Conservation (phyloP, 2,329 filamentous ascomycete genomes). For the Ophiostoma tasmaniense region DNA sequence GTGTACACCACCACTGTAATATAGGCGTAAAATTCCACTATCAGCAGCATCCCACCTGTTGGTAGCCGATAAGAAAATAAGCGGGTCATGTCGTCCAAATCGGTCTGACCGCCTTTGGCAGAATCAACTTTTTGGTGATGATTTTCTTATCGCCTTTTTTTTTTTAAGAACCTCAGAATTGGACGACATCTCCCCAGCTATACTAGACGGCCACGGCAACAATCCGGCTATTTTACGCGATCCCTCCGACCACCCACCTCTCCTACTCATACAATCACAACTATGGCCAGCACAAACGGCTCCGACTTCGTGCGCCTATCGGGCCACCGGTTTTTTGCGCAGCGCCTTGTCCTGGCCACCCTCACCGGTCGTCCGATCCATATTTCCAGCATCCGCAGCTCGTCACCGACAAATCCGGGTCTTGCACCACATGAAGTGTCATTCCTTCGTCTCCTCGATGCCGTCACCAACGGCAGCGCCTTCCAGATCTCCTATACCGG, state of each 20-base stretch:
- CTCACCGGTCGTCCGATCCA: slow-evolving; percentile 82
- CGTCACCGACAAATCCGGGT: slow-evolving; percentile 77
- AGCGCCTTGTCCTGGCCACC: slow-evolving; percentile 81
- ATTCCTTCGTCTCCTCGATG: slow-evolving; percentile 86
- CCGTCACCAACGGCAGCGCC: slow-evolving; percentile 87
- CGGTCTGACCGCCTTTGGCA: slow-evolving; percentile 16
- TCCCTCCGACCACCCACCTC: not conserved
- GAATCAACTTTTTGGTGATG: slow-evolving; percentile 16
- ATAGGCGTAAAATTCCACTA: not conserved
- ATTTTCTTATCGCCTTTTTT: slow-evolving; percentile 2
- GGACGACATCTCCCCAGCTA: not conserved
- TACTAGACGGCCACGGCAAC: not conserved
- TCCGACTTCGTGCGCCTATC: slow-evolving; percentile 53
- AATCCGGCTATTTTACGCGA: not conserved
- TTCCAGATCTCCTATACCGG: slow-evolving; percentile 96
- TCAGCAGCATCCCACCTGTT: not conserved
- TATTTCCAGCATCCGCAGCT: slow-evolving; percentile 87
- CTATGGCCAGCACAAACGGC: slow-evolving; percentile 13
- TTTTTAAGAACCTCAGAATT: slow-evolving; percentile 1
- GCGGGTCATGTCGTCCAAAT: not conserved
- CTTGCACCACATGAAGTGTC: slow-evolving; percentile 90
- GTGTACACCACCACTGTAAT: not conserved
- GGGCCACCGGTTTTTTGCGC: slow-evolving; percentile 71
- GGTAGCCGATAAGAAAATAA: slow-evolving; percentile 10
- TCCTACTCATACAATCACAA: not conserved